Evolutionary conservation across 768 basidiomycete species (phyloP).

Genomic region (Porphyrellus cyaneotinctus): DNA sequence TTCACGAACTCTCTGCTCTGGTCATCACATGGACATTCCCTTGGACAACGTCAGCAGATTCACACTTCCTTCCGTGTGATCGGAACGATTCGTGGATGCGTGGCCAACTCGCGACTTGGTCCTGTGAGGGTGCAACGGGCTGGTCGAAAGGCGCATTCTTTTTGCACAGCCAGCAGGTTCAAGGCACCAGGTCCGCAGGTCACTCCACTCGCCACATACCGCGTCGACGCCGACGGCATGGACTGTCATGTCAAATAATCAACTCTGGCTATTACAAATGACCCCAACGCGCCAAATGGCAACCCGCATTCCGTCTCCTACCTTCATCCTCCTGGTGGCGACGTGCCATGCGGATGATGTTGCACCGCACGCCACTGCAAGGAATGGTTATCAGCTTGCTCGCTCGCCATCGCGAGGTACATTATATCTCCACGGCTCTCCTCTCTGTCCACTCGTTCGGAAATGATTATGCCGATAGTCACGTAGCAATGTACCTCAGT

Average conservation of each 20-base stretch:
- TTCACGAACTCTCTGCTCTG: background rate
- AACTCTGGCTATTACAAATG: background rate
- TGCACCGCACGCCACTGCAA: background rate
- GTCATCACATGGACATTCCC: background rate
- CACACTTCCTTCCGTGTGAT: background rate
- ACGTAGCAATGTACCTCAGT: constrained; percentile 15
- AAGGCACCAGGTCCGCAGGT: constrained; percentile 21
- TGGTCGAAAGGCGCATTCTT: constrained; percentile 3
- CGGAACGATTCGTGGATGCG: constrained; percentile 2
- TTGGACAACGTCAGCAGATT: background rate
- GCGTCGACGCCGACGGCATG: constrained; percentile 4
- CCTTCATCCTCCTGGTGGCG: background rate
- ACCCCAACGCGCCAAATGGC: background rate
- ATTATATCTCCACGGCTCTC: constrained; percentile 1
- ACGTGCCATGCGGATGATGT: background rate
- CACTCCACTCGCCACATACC: background rate
- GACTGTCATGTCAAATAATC: background rate
- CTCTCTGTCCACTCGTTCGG: background rate
- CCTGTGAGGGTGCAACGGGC: constrained; percentile 3
- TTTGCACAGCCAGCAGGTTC: constrained; percentile 13
- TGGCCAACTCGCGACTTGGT: constrained; percentile 9
- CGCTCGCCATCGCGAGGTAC: background rate
- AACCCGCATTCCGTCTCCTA: background rate
- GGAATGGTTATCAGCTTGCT: background rate
- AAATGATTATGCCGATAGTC: constrained; percentile 12